phyloP scores from a whole-genome alignment of 257 asterid genomes.

The Primulina tabacum region DNA sequence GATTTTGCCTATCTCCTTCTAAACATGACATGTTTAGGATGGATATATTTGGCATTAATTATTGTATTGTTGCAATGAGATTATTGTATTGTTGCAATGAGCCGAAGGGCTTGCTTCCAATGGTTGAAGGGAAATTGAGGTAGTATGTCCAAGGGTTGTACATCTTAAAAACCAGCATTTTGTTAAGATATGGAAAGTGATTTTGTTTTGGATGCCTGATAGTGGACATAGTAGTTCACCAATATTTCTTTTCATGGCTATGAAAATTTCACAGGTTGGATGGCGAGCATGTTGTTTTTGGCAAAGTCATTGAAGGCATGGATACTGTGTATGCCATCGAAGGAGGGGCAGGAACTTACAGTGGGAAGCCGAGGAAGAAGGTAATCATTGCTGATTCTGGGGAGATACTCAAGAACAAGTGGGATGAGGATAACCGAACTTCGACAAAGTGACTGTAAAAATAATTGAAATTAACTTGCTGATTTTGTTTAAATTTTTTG shows the following conservation, averaged over 20 bases:
- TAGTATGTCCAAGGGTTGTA: not conserved
- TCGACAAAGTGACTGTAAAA: conserved; percentile 28
- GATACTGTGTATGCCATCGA: conserved; percentile 88
- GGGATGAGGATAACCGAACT: conserved; percentile 61
- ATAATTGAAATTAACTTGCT: conserved; percentile 23
- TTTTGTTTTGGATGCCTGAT: not conserved
- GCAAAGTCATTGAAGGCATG: conserved; percentile 94
- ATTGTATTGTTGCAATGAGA: not conserved
- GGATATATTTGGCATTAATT: not conserved
- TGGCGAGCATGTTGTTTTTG: conserved; percentile 87
- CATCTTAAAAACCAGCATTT: not conserved
- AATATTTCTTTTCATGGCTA: not conserved
- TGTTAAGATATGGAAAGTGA: not conserved
- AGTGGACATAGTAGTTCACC: not conserved
- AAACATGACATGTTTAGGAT: not conserved
- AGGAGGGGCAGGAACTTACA: conserved; percentile 96
- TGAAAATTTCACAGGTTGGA: conserved; percentile 63
- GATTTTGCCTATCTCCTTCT: conserved; percentile 7
- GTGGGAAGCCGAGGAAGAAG: conserved; percentile 94
- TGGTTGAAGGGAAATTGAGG: not conserved
- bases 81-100: not conserved
- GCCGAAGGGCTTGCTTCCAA: not conserved
- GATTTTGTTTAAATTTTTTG: conserved; percentile 19
- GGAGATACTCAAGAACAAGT: conserved; percentile 83
- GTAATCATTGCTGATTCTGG: conserved; percentile 78